phyloP scores from a whole-genome alignment of 106 monocot species.

The Cymbidium sinense region DNA sequence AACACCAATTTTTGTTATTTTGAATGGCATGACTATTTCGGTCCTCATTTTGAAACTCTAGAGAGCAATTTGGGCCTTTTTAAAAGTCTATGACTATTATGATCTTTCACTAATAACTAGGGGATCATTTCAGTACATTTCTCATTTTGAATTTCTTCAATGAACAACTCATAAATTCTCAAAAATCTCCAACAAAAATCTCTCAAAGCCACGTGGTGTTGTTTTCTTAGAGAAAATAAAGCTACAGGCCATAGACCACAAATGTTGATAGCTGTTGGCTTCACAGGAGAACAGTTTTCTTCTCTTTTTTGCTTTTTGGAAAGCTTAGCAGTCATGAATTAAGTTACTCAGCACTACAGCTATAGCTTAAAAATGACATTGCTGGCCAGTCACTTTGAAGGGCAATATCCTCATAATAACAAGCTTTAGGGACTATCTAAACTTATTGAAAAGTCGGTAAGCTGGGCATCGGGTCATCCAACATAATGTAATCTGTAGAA shows the following conservation, averaged over 20 bases:
- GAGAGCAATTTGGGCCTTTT: too few species aligned
- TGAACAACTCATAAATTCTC: background rate
- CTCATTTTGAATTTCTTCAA: background rate
- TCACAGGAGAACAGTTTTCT: background rate
- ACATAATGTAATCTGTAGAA: background rate
- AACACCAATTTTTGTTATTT: too few species aligned
- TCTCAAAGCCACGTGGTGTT: background rate
- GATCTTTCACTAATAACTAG: too few species aligned
- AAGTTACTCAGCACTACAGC: background rate
- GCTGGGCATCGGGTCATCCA: background rate
- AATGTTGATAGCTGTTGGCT: background rate
- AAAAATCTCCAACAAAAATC: background rate
- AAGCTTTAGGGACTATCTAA: background rate
- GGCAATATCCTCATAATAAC: background rate
- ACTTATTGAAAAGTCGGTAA: background rate
- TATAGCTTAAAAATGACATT: background rate
- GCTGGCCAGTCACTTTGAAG: background rate
- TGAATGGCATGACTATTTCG: too few species aligned
- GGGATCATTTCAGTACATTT: too few species aligned
- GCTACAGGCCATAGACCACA: background rate
- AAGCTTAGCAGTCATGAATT: background rate
- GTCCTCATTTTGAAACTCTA: too few species aligned
- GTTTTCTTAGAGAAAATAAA: background rate
- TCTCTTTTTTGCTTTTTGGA: too few species aligned
- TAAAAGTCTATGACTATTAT: too few species aligned